Percentiles rank a stretch among this genome's conserved stretches.
Evolutionary conservation across 2,329 filamentous ascomycete species (phyloP).

Genomic region (Talaromyces sp.): DNA sequence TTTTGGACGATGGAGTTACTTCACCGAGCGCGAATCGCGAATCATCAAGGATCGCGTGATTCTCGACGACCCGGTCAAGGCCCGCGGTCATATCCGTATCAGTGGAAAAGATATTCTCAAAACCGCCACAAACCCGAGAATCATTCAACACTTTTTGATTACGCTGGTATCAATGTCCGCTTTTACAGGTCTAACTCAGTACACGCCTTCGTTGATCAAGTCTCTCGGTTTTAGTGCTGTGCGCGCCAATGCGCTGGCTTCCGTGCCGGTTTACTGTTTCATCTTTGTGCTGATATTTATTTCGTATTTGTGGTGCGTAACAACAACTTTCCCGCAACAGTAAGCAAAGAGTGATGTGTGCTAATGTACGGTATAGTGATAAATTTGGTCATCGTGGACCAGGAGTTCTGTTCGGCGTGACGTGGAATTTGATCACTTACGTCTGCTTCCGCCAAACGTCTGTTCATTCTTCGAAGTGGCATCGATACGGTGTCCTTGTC

Average conservation of each 20-base stretch:
- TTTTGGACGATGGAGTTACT: slow-evolving; percentile 41
- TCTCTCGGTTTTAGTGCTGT: slow-evolving; percentile 51
- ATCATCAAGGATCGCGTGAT: slow-evolving; percentile 43
- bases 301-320: slow-evolving; percentile 26
- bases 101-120: slow-evolving; percentile 34
- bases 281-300: slow-evolving; percentile 28
- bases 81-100: slow-evolving; percentile 36
- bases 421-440: slow-evolving; percentile 28
- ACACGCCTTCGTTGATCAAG: slow-evolving; percentile 52
- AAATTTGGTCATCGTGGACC: slow-evolving; percentile 33
- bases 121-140: slow-evolving; percentile 46
- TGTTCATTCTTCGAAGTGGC: slow-evolving; percentile 25
- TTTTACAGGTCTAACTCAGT: slow-evolving; percentile 50
- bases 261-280: slow-evolving; percentile 45
- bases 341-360: neutral
- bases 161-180: slow-evolving; percentile 47
- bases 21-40: slow-evolving; percentile 42
- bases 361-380: slow-evolving; percentile 25
- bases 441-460: slow-evolving; percentile 5
- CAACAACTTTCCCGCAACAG: neutral
- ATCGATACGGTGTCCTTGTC: slow-evolving; percentile 29
- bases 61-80: slow-evolving; percentile 44
- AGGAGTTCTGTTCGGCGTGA: slow-evolving; percentile 32
- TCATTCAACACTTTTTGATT: slow-evolving; percentile 53
- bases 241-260: slow-evolving; percentile 52